Conservation (phyloP, 1,139 yeast species). For the Protomyces macrosporus region DNA sequence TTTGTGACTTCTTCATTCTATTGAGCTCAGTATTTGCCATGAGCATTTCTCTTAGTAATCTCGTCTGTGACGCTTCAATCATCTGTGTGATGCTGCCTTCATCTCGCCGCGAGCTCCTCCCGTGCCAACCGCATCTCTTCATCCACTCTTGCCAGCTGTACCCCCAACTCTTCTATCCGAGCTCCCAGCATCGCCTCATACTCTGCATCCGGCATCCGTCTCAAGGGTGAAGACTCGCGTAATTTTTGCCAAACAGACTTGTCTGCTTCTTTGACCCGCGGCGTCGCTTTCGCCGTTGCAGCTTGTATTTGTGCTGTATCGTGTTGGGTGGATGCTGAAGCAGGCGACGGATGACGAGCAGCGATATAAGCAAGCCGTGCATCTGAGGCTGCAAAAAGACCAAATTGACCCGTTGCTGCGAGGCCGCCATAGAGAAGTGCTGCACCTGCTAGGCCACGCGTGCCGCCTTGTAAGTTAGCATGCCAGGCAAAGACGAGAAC, state of each 20-base stretch:
- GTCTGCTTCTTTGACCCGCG: slow-evolving; percentile 6
- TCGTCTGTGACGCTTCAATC: too few species aligned
- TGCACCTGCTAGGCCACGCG: slow-evolving; percentile 9
- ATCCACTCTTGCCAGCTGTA: slow-evolving; percentile 14
- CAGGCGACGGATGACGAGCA: not conserved
- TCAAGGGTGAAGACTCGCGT: slow-evolving; percentile 10
- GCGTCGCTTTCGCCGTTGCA: not conserved
- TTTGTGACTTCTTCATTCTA: too few species aligned
- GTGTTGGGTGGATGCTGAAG: not conserved
- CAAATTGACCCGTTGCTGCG: slow-evolving; percentile 9
- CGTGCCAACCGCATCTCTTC: not conserved
- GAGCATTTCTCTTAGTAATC: too few species aligned
- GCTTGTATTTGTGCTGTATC: not conserved
- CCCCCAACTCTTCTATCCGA: slow-evolving; percentile 6
- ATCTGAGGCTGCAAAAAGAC: not conserved
- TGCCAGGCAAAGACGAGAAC: not conserved
- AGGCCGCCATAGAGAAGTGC: slow-evolving; percentile 5
- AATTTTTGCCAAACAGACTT: slow-evolving; percentile 19
- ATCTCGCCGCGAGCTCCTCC: not conserved
- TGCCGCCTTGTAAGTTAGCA: not conserved
- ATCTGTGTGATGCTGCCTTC: too few species aligned
- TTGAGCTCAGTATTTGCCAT: too few species aligned
- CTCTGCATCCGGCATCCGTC: slow-evolving; percentile 16
- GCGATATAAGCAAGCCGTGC: not conserved
- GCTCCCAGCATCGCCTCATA: slow-evolving; percentile 11